These are phyloP conservation scores for Monosporozyma aerobia DNA, from an alignment of 805 yeast genomes.

Conservation along the genomic window DNA sequence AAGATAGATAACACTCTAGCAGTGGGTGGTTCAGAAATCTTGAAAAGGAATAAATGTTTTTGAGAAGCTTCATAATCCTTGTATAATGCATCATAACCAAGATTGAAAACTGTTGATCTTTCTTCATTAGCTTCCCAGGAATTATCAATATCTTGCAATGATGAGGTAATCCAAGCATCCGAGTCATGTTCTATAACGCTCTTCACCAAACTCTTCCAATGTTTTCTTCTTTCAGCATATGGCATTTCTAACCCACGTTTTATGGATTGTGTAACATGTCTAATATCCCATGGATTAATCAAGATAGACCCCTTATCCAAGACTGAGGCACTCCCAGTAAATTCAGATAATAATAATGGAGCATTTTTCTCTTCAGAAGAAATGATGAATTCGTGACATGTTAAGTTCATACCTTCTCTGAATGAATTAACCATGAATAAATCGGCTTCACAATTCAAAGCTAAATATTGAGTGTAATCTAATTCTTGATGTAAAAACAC, in stretches of 20 bases:
- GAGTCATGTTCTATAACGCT: slow-evolving; percentile 62
- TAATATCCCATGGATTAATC: slow-evolving; percentile 87
- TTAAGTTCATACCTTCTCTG: slow-evolving; percentile 94
- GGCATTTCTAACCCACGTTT: slow-evolving; percentile 58
- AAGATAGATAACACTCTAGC: slow-evolving; percentile 50
- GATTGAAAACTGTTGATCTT: slow-evolving; percentile 28
- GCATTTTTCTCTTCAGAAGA: slow-evolving; percentile 65
- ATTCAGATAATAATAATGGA: slow-evolving; percentile 81
- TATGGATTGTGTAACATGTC: slow-evolving; percentile 55
- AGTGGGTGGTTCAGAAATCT: slow-evolving; percentile 47
- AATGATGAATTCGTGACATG: slow-evolving; percentile 87
- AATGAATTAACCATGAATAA: slow-evolving; percentile 79
- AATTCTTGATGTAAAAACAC: slow-evolving; percentile 82
- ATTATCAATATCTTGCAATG: slow-evolving; percentile 43
- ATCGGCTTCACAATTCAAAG: slow-evolving; percentile 77
- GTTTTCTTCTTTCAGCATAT: slow-evolving; percentile 42
- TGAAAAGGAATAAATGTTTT: slow-evolving; percentile 39
- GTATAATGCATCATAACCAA: slow-evolving; percentile 23
- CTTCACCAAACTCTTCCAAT: slow-evolving; percentile 57
- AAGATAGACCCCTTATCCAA: slow-evolving; percentile 60
- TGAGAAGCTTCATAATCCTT: slow-evolving; percentile 24
- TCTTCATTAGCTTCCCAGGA: slow-evolving; percentile 45
- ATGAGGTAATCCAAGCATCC: slow-evolving; percentile 57
- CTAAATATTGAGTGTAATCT: slow-evolving; percentile 82
- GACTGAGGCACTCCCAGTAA: slow-evolving; percentile 86